Conservation (phyloP, 495 filamentous ascomycete species). For the Schizothecium vesticola region DNA sequence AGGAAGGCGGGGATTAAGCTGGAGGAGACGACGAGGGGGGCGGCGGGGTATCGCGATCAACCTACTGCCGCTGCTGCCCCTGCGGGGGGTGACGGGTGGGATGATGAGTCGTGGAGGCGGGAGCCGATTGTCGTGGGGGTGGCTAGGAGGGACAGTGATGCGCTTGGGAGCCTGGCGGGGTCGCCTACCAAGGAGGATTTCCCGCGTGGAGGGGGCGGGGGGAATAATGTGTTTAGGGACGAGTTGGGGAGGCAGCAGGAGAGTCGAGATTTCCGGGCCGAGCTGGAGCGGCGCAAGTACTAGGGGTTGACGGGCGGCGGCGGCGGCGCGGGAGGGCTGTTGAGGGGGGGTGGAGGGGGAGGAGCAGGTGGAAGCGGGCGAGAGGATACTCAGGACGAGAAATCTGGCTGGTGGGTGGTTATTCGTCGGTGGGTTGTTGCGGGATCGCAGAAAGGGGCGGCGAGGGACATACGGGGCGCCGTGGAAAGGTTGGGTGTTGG, state of each 20-base stretch:
- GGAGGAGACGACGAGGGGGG: conserved; percentile 26
- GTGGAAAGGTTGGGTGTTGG: no score
- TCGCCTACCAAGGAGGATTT: conserved; percentile 32
- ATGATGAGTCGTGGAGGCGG: background rate
- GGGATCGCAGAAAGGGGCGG: no score
- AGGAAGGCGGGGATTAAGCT: conserved; percentile 31
- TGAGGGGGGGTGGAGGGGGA: background rate
- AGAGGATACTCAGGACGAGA: no score
- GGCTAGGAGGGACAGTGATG: conserved; percentile 34
- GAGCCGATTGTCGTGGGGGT: background rate
- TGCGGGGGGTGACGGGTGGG: conserved; percentile 3
- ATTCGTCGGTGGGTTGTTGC: no score
- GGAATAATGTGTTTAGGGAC: conserved; percentile 30
- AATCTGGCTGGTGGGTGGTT: no score
- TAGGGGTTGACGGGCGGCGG: background rate
- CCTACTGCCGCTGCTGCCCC: background rate
- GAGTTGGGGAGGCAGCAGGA: conserved; percentile 32
- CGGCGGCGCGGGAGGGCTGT: background rate
- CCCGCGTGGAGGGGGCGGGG: background rate
- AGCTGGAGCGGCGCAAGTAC: background rate
- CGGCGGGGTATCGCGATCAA: conserved; percentile 14
- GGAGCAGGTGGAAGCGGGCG: background rate
- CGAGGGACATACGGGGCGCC: no score
- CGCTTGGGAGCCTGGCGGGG: conserved; percentile 35
- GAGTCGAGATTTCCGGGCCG: conserved; percentile 9